A percentile compares a stretch with the other conserved stretches of the same genome.
These are phyloP conservation scores for Anthracocystis setariae DNA, from an alignment of 1,284 basidiomycete species.

Conservation along the genomic window DNA sequence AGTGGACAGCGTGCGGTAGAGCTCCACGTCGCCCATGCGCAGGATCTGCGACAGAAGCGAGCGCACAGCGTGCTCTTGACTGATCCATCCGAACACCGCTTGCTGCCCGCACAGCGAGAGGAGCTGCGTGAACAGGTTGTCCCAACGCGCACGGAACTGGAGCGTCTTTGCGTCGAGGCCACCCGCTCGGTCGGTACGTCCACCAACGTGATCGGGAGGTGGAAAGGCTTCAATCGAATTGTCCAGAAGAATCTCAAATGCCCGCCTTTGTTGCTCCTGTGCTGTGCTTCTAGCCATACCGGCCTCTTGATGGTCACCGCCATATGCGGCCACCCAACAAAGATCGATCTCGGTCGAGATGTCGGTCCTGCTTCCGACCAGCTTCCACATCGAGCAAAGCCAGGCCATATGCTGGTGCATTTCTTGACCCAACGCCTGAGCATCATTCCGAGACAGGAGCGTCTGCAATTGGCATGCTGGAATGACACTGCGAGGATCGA, in stretches of 20 bases:
- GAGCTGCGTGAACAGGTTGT: conserved; percentile 11
- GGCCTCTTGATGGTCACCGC: not conserved
- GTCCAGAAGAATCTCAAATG: conserved; percentile 6
- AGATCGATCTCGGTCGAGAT: conserved; percentile 11
- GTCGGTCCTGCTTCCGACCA: conserved; percentile 5
- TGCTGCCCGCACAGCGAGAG: conserved; percentile 8
- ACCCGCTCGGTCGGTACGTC: conserved; percentile 1
- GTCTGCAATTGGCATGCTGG: conserved; percentile 32
- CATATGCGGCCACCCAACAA: conserved; percentile 41
- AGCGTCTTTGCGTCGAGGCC: conserved; percentile 2
- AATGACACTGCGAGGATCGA: conserved; percentile 7
- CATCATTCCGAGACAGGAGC: not conserved
- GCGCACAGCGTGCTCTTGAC: not conserved
- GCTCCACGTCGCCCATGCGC: conserved; percentile 26
- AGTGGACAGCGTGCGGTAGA: conserved; percentile 24
- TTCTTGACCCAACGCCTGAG: not conserved
- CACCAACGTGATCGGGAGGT: conserved; percentile 6
- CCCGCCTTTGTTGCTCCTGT: conserved; percentile 5
- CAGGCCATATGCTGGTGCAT: conserved; percentile 16
- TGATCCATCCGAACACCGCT: conserved; percentile 7
- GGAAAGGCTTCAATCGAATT: conserved; percentile 10
- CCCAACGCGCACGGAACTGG: conserved; percentile 24
- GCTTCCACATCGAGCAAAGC: conserved; percentile 7
- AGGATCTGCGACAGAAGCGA: conserved; percentile 19
- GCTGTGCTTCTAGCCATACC: not conserved